Conservation (phyloP, 2,329 filamentous ascomycete genomes). For the Xylariaceae sp. region DNA sequence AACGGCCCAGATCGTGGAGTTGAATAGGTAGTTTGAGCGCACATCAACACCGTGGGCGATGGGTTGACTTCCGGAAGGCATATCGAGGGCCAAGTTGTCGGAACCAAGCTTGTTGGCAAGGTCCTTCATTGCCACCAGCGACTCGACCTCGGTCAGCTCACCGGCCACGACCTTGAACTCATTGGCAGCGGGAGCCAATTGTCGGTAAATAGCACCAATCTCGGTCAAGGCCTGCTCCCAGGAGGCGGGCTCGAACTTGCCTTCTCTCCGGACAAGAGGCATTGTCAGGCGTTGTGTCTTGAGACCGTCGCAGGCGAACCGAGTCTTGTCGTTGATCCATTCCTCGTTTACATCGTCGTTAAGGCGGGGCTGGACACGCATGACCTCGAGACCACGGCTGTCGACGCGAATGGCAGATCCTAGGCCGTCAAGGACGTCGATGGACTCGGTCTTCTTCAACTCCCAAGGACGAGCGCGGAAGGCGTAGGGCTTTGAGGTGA, state of each 20-base stretch:
- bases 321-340: conserved; percentile 98
- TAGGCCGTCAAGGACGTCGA: conserved; percentile 88
- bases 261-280: conserved; percentile 80
- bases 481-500: conserved; percentile 96
- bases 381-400: conserved; percentile 88
- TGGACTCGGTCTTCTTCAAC: conserved; percentile 89
- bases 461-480: conserved; percentile 98
- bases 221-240: conserved; percentile 96
- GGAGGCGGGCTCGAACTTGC: conserved; percentile 85
- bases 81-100: conserved; percentile 91
- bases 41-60: conserved; percentile 91
- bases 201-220: conserved; percentile 75
- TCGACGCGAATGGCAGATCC: conserved; percentile 95
- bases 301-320: conserved; percentile 93
- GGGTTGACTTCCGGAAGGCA: conserved; percentile 76
- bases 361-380: conserved; percentile 86
- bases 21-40: conserved; percentile 93
- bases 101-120: conserved; percentile 94
- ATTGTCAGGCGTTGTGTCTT: conserved; percentile 95
- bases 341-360: conserved; percentile 99
- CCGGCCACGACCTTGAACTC: conserved; percentile 96
- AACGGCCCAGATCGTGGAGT: conserved; percentile 89
- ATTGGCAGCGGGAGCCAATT: conserved; percentile 77
- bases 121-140: conserved; percentile 94
- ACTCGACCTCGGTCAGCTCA: conserved; percentile 86